Evolutionary conservation across 139 green algal genomes (phyloP), one percentile per base, ranked within the genome.

Genomic region (Chlamydomonas sphaeroides): DNA sequence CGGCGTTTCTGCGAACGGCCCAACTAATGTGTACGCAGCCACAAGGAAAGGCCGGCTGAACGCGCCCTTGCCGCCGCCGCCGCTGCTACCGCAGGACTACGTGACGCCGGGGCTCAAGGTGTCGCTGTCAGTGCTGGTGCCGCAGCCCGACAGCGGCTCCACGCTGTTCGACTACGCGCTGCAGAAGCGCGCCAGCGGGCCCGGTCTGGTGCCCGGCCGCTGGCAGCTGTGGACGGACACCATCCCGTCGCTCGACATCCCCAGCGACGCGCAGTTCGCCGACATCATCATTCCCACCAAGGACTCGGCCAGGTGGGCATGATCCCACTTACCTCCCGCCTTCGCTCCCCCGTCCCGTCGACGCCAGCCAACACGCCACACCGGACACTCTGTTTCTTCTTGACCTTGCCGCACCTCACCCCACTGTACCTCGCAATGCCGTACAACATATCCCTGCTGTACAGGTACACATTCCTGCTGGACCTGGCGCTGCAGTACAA

Each of bases 251-350:
- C 69, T 90, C 28, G 36, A 81, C 15, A 94, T 96, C 32, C 87
- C 89, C 5, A 26, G 56, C n/a, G 87, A 80, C 41, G 70, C 88
- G 1, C 65, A 86, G 65, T 95, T 95, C 69, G 87, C 83, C 17
- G 89, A 94, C 76, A 94, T 96, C 73, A 95, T 95, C 85, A 88
- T 96, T 35, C 92, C 92, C 41, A 96, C 92, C 38, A 90, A 92
- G 68, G 91, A 95, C 85, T 88, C 78, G 18, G 78, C 78, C 25
- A 63, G 76, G 76, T 65, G 33, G 18, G 76, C 5, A 53, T 14
- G 14, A 53, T 14, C 10, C 14, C 45, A 53, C 14, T 10, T 26
- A n/a, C n/a, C n/a, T n/a, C n/a, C n/a, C n/a, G n/a, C n/a, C n/a
- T n/a, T n/a, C n/a, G n/a, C n/a, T n/a, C n/a, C n/a, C n/a, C n/a